A percentile compares a stretch with the other conserved stretches of the same genome.
Conservation (phyloP, 2,329 filamentous ascomycete genomes). For the Alternaria angustiovoidea region DNA sequence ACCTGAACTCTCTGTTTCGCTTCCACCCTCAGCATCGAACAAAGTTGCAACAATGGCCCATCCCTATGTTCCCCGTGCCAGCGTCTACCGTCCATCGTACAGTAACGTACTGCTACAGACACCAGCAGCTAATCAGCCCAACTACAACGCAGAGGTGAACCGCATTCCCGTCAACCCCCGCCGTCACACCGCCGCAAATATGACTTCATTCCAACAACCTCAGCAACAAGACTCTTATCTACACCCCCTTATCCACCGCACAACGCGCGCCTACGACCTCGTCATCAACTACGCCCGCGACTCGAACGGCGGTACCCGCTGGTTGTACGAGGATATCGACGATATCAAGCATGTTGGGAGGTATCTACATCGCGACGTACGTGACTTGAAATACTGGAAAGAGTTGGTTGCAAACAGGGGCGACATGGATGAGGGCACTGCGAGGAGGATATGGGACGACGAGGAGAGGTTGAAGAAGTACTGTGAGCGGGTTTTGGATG, state of each 20-base stretch:
- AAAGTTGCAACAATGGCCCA: not conserved
- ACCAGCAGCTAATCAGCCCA: not conserved
- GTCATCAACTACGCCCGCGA: conserved; percentile 26
- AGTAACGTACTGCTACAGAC: not conserved
- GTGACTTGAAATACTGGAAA: conserved; percentile 13
- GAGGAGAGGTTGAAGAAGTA: not conserved
- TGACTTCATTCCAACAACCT: not conserved
- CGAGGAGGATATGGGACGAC: not conserved
- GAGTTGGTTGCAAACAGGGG: not conserved
- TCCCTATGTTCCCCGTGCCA: not conserved
- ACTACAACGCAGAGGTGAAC: not conserved
- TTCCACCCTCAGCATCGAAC: not conserved
- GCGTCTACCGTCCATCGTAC: not conserved
- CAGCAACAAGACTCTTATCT: conserved; percentile 17
- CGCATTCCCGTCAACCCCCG: not conserved
- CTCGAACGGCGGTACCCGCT: conserved; percentile 26
- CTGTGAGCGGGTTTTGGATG: not conserved
- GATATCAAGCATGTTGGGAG: conserved; percentile 18
- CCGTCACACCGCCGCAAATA: not conserved
- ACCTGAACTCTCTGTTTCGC: not conserved
- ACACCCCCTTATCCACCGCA: conserved; percentile 24
- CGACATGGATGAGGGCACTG: not conserved
- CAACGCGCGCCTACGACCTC: conserved; percentile 29
- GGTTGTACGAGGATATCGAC: conserved; percentile 21
- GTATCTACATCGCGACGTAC: conserved; percentile 19